These are phyloP conservation scores for Thoreauomyces humboldtii DNA, from an alignment of 192 early-diverging fungal species.

Conservation along the genomic window DNA sequence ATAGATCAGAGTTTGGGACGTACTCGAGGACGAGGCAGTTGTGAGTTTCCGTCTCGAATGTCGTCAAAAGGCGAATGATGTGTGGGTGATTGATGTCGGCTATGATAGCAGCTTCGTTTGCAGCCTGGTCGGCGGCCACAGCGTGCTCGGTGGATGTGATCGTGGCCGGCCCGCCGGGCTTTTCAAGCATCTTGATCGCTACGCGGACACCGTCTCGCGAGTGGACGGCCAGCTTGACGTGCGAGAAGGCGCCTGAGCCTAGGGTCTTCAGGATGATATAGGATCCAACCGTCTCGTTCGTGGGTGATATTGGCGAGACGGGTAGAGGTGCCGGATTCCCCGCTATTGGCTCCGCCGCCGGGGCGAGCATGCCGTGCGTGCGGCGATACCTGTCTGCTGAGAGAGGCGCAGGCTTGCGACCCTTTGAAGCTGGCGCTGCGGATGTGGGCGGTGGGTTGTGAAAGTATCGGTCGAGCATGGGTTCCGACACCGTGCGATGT, in stretches of 20 bases:
- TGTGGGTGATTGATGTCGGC: constrained; percentile 64
- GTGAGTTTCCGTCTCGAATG: constrained; percentile 60
- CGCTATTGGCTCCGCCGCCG: no score
- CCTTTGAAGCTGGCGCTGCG: no score
- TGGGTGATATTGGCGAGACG: no score
- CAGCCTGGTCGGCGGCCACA: background rate
- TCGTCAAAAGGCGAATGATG: constrained; percentile 62
- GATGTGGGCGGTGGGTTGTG: no score
- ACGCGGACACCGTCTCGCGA: constrained; percentile 44
- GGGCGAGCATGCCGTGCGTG: no score
- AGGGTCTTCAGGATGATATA: constrained; percentile 38
- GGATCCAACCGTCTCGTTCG: constrained; percentile 18
- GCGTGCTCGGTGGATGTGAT: background rate
- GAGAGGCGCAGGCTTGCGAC: no score
- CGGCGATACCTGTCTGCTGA: no score
- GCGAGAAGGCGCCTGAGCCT: constrained; percentile 56
- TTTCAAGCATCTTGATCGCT: constrained; percentile 57
- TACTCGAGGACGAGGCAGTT: constrained; percentile 71
- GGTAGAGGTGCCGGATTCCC: no score
- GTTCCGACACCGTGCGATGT: background rate
- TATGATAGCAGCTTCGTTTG: constrained; percentile 18
- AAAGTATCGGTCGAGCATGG: constrained; percentile 2
- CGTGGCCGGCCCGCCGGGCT: background rate
- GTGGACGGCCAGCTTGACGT: constrained; percentile 59
- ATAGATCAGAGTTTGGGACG: constrained; percentile 70